Percentiles rank a stretch among this genome's conserved stretches.
Evolutionary conservation across 106 monocot species (phyloP).

Genomic region (Iris macrosiphon): DNA sequence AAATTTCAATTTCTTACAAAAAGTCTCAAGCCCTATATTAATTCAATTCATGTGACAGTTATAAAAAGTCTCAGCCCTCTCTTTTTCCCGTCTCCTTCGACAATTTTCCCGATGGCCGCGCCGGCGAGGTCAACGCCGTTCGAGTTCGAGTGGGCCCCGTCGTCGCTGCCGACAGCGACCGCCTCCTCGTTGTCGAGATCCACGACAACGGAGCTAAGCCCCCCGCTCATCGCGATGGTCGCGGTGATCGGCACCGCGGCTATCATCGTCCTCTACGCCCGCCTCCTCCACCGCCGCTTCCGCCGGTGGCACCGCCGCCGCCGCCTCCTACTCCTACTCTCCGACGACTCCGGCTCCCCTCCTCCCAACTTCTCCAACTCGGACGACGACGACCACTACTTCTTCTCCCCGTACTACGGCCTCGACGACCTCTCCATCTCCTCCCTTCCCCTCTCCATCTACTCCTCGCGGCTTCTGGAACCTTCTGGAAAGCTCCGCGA

Average conservation of each 20-base stretch:
- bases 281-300: conserved; percentile 43
- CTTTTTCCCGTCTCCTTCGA: too few relatives aligned
- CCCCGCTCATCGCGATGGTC: conserved; percentile 79
- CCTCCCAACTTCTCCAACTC: conserved; percentile 10
- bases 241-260: conserved; percentile 74
- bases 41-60: too few relatives aligned
- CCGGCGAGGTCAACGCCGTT: conserved; percentile 24
- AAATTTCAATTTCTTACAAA: too few relatives aligned
- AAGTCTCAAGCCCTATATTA: too few relatives aligned
- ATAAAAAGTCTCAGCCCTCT: too few relatives aligned
- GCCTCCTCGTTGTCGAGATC: not conserved
- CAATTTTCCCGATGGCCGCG: conserved; percentile 26
- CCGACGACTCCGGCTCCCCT: conserved; percentile 12
- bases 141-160: conserved; percentile 17
- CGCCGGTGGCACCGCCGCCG: conserved; percentile 26
- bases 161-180: not conserved
- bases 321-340: conserved; percentile 15
- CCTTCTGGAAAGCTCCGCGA: conserved; percentile 44
- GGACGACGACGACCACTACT: conserved; percentile 24
- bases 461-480: too few relatives aligned
- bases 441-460: conserved; percentile 57
- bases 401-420: conserved; percentile 60
- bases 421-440: conserved; percentile 77
- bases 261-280: conserved; percentile 64
- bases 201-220: conserved; percentile 35